Percentiles rank a stretch among this genome's conserved stretches.
Conservation (phyloP, 805 yeast genomes). For the Candida broadrunensis region DNA sequence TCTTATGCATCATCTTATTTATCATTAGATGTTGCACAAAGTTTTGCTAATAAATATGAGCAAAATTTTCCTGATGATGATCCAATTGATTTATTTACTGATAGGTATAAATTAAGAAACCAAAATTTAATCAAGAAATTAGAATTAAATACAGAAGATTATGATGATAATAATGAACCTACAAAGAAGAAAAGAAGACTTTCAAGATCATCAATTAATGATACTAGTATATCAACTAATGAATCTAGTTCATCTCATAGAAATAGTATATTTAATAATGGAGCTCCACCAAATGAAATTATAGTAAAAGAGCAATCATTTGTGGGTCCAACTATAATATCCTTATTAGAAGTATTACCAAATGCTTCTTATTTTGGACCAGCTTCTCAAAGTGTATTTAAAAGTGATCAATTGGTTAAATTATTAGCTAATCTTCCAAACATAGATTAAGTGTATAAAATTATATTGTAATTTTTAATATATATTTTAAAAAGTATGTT, state of each 20-base stretch:
- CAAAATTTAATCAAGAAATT: constrained; percentile 33
- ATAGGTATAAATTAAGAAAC: constrained; percentile 36
- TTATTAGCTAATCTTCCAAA: constrained; percentile 30
- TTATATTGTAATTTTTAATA: no score
- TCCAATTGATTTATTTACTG: constrained; percentile 32
- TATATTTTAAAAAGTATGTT: no score
- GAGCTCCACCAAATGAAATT: constrained; percentile 4
- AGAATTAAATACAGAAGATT: constrained; percentile 29
- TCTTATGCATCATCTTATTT: constrained; percentile 69
- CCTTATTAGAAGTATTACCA: constrained; percentile 57
- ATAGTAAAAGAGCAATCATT: constrained; percentile 18
- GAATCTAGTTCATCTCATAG: constrained; percentile 12
- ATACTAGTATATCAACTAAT: constrained; percentile 2
- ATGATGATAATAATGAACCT: constrained; percentile 11
- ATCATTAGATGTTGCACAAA: constrained; percentile 62
- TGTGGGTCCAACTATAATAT: constrained; percentile 33
- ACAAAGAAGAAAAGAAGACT: constrained; percentile 12
- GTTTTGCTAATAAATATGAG: constrained; percentile 63
- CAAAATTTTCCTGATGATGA: constrained; percentile 64
- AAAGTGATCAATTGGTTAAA: constrained; percentile 50
- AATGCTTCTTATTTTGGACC: constrained; percentile 53
- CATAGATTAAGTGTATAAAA: constrained; percentile 6
- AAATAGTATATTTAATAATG: constrained; percentile 2
- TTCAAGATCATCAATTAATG: background rate
- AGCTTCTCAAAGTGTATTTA: constrained; percentile 49